phyloP scores from a whole-genome alignment of 768 basidiomycete species.

The Fomitopsis pulvina region DNA sequence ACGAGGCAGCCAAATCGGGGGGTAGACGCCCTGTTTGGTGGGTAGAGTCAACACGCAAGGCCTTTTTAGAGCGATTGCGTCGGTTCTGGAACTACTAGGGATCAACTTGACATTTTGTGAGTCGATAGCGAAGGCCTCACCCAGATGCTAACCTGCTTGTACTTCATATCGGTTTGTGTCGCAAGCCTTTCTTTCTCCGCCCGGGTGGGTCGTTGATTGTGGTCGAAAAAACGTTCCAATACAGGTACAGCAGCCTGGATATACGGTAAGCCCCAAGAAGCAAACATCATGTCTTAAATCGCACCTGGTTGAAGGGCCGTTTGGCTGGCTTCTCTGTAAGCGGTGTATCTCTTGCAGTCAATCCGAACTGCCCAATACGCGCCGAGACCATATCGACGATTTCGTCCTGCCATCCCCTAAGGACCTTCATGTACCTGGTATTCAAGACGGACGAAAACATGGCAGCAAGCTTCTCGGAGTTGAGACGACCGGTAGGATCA shows the following conservation, averaged over 20 bases:
- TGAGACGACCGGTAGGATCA: neutral
- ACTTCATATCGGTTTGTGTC: slow-evolving; percentile 10
- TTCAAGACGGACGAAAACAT: neutral
- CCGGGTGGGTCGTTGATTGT: slow-evolving; percentile 16
- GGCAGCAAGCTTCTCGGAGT: too few relatives aligned
- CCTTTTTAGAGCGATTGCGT: slow-evolving; percentile 12
- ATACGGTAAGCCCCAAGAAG: neutral
- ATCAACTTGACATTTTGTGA: neutral
- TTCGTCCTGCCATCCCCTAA: neutral
- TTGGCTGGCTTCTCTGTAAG: neutral
- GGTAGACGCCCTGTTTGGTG: too few relatives aligned
- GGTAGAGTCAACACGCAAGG: too few relatives aligned
- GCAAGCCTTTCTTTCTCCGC: slow-evolving; percentile 19
- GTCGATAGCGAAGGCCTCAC: slow-evolving; percentile 10
- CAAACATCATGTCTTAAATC: neutral
- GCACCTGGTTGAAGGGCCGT: slow-evolving; percentile 14
- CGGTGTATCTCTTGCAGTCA: neutral
- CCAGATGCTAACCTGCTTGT: slow-evolving; percentile 22
- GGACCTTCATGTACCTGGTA: neutral
- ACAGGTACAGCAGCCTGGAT: slow-evolving; percentile 13
- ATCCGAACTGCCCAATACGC: neutral
- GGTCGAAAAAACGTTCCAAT: slow-evolving; percentile 15
- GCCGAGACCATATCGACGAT: neutral
- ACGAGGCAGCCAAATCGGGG: neutral
- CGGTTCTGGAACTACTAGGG: slow-evolving; percentile 21